Evolutionary conservation across 2,329 filamentous ascomycete species (phyloP), one percentile per base, ranked within the genome.

Genomic region (Stagonosporopsis tanaceti): DNA sequence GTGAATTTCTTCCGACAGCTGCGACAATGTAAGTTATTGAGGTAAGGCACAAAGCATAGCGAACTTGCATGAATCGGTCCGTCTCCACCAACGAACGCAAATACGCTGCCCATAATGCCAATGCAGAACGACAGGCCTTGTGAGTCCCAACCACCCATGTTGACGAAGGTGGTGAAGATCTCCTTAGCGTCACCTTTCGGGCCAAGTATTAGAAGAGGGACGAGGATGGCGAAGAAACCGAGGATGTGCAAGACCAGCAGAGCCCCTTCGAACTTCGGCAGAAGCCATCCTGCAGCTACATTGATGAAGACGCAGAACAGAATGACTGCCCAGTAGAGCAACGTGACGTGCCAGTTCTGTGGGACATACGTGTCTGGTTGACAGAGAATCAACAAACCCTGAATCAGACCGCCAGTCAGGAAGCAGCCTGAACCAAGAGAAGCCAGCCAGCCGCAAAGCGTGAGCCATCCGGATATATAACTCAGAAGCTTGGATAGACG

Each of bases 211-310:
- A 78, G 74, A 4, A 84, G 66, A 0, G 79, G 75, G 12, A 83
- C 79, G 15, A 84, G 64, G 48, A 83, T 78, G 3, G 76, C 81
- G 54, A 84, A 80, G 61, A 84, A 81, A 1, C 81, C 82, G 6
- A 80, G 61, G 25, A 84, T 71, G 55, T 85, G 82, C 4, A 84
- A 51, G 4, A 82, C 68, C 3, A 83, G 67, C 28, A 82, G 67
- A 5, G 79, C 55, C 2, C 78, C 78, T 65, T 85, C 83, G 37
- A 83, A 71, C 14, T 77, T 70, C 1, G 82, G 81, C 2, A 85
- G 68, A 1, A 78, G 60, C 37, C 73, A 75, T 2, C 77, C 78
- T 6, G 77, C 72, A 12, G 78, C 69, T 1, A 77, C 77, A 60
- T 84, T 85, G 58, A 82, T 75, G 25, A 70, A 64, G 6, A 79